Percentiles rank a stretch among this genome's conserved stretches.
Conservation (phyloP, 2,329 filamentous ascomycete genomes). For the Fusarium sp. region DNA sequence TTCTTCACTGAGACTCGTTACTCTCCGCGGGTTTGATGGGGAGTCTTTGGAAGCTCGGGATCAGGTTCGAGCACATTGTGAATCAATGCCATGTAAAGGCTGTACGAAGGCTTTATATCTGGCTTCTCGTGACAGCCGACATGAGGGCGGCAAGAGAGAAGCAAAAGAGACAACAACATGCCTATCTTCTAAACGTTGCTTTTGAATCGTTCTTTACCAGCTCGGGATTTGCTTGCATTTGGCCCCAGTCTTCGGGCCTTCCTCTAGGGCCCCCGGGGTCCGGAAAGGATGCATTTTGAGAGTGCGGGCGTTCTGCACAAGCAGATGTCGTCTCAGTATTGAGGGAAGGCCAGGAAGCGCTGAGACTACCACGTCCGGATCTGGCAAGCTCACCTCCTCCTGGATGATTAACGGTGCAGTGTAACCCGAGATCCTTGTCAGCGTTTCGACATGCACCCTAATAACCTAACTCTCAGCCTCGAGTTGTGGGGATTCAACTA, state of each 20-base stretch:
- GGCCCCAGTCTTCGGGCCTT: conserved; percentile 28
- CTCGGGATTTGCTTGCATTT: conserved; percentile 38
- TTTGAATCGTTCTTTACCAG: conserved; percentile 36
- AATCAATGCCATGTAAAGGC: conserved; percentile 1
- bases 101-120: conserved; percentile 30
- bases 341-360: conserved; percentile 6
- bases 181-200: conserved; percentile 22
- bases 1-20: neutral
- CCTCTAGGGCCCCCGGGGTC: conserved; percentile 14
- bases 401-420: conserved; percentile 22
- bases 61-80: neutral
- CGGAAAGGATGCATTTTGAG: conserved; percentile 20
- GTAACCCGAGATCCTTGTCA: conserved; percentile 32
- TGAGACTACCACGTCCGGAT: conserved; percentile 17
- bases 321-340: conserved; percentile 20
- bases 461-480: conserved; percentile 22
- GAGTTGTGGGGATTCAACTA: conserved; percentile 19
- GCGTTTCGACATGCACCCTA: conserved; percentile 14
- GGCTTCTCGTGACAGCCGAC: conserved; percentile 10
- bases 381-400: conserved; percentile 12
- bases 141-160: conserved; percentile 5
- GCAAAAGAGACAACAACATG: conserved; percentile 17
- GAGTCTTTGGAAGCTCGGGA: neutral
- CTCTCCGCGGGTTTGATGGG: neutral
- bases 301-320: conserved; percentile 10